A percentile compares a stretch with the other conserved stretches of the same genome.
These are phyloP conservation scores for Cryptosporidium andersoni DNA, from an alignment of 169 alveolate genomes.

Conservation along the genomic window DNA sequence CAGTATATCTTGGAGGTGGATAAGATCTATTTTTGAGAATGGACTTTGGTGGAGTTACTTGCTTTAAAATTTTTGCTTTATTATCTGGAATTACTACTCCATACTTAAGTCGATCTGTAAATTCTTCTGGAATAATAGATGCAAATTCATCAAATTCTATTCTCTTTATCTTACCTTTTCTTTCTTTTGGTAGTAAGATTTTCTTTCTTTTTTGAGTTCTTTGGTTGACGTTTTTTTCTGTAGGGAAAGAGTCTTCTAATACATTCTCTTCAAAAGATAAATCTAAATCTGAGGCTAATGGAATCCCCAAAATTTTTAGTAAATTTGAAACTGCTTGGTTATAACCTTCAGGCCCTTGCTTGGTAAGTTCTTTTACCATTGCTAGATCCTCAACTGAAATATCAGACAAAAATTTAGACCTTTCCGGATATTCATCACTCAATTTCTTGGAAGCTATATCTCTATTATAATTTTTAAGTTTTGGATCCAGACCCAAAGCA, in stretches of 20 bases:
- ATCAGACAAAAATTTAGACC: constrained; percentile 12
- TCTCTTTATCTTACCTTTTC: not conserved
- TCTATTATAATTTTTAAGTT: not conserved
- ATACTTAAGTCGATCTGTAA: not conserved
- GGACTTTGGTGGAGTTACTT: not conserved
- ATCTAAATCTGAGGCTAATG: not conserved
- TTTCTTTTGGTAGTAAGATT: not conserved
- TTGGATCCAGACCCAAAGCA: constrained; percentile 21
- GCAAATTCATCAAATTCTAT: constrained; percentile 67
- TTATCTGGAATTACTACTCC: not conserved
- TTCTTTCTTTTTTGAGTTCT: not conserved
- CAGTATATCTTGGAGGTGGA: constrained; percentile 38
- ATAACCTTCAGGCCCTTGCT: constrained; percentile 46
- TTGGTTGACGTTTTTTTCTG: not conserved
- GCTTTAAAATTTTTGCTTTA: not conserved
- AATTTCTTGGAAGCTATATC: not conserved
- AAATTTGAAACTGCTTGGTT: constrained; percentile 50
- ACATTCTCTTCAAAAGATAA: constrained; percentile 14
- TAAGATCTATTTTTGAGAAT: not conserved
- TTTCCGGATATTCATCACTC: not conserved
- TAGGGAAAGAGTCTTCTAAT: not conserved
- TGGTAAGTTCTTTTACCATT: constrained; percentile 5
- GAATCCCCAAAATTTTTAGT: constrained; percentile 32
- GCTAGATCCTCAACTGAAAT: constrained; percentile 20
- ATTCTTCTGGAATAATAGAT: constrained; percentile 36